phyloP scores from a whole-genome alignment of 2,329 filamentous ascomycete genomes.

The Helotiales sp. region DNA sequence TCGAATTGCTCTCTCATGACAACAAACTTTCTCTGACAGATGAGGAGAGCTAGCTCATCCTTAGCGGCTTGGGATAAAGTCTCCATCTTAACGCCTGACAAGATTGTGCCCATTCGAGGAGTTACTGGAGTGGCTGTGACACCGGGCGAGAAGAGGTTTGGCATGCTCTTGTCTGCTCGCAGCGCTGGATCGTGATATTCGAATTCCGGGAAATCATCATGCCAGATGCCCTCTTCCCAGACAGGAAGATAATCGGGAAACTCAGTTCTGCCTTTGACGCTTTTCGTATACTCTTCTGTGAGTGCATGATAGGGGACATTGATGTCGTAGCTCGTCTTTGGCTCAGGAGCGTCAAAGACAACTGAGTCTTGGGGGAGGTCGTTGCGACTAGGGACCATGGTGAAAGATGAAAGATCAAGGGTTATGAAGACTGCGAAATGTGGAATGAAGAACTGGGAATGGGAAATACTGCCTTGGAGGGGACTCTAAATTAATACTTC shows the following conservation, averaged over 20 bases:
- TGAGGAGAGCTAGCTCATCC: slow-evolving; percentile 44
- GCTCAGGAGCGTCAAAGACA: slow-evolving; percentile 5
- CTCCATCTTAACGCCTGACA: slow-evolving; percentile 41
- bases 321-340: slow-evolving; percentile 40
- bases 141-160: slow-evolving; percentile 57
- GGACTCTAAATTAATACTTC: neutral
- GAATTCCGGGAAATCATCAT: slow-evolving; percentile 44
- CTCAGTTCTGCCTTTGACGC: slow-evolving; percentile 37
- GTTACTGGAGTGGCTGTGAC: slow-evolving; percentile 60
- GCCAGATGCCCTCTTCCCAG: slow-evolving; percentile 46
- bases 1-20: slow-evolving; percentile 53
- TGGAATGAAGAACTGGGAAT: neutral
- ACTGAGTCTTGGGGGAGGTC: slow-evolving; percentile 11
- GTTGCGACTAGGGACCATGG: slow-evolving; percentile 17
- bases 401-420: neutral
- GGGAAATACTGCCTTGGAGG: neutral
- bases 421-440: neutral
- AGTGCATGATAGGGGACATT: slow-evolving; percentile 42
- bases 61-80: slow-evolving; percentile 38
- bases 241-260: slow-evolving; percentile 47
- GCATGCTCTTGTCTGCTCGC: slow-evolving; percentile 63
- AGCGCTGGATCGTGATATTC: slow-evolving; percentile 47
- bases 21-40: slow-evolving; percentile 42
- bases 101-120: slow-evolving; percentile 42
- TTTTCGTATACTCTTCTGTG: slow-evolving; percentile 38